Conservation (phyloP, 345 rosid genomes). For the Rhizophora apiculata region DNA sequence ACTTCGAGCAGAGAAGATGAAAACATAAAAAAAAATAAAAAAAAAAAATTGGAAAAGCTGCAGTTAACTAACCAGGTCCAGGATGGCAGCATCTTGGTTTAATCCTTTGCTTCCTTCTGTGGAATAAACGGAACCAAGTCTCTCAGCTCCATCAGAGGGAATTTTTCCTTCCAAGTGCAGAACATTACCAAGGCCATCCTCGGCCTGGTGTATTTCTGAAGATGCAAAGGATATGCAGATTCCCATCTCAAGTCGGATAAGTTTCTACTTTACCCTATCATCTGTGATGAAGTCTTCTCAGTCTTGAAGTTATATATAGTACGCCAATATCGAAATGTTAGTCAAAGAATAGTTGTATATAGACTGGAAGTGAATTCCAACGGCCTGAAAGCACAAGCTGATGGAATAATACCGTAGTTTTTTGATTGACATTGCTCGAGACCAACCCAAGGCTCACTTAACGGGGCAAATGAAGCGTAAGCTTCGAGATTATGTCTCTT, state of each 20-base stretch:
- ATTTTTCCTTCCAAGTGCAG: slow-evolving; percentile 12
- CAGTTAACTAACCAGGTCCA: slow-evolving; percentile 44
- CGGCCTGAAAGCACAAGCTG: slow-evolving; percentile 28
- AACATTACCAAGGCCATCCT: slow-evolving; percentile 25
- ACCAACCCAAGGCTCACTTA: slow-evolving; percentile 54
- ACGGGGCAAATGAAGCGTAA: slow-evolving; percentile 47
- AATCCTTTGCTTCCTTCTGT: slow-evolving; percentile 68
- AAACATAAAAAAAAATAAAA: background rate
- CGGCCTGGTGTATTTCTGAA: slow-evolving; percentile 39
- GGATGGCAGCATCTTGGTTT: slow-evolving; percentile 78
- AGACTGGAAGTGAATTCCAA: slow-evolving; percentile 29
- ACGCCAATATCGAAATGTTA: slow-evolving; percentile 19
- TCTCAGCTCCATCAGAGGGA: slow-evolving; percentile 16
- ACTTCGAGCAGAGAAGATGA: background rate
- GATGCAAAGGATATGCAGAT: slow-evolving; percentile 48
- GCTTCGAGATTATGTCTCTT: slow-evolving; percentile 8
- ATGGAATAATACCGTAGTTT: slow-evolving; percentile 31
- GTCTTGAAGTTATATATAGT: slow-evolving; percentile 24
- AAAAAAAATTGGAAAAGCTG: background rate
- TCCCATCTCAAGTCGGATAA: slow-evolving; percentile 36
- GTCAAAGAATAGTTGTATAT: slow-evolving; percentile 14
- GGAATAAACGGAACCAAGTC: slow-evolving; percentile 52
- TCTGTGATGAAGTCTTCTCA: slow-evolving; percentile 15
- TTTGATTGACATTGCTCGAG: slow-evolving; percentile 17
- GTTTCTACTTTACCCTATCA: slow-evolving; percentile 1